phyloP scores from a whole-genome alignment of 495 filamentous ascomycete genomes.

The Thozetella sp. region DNA sequence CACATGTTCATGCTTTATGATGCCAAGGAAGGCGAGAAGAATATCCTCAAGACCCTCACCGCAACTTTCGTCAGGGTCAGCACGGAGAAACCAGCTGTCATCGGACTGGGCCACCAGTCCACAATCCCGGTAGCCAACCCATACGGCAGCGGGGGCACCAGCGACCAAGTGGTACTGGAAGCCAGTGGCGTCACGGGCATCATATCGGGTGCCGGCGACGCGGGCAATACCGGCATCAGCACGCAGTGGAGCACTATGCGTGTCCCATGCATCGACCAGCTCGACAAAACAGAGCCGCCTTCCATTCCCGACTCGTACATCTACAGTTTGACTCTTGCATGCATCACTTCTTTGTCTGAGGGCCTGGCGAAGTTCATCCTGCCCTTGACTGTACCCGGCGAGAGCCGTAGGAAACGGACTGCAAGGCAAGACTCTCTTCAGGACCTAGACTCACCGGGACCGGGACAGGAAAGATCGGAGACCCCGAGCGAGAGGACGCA shows the following conservation, averaged over 20 bases:
- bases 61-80: conserved; percentile 84
- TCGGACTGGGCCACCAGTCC: conserved; percentile 85
- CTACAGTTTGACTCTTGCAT: conserved; percentile 85
- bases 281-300: conserved; percentile 90
- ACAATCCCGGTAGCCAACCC: conserved; percentile 63
- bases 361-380: conserved; percentile 91
- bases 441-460: conserved; percentile 34
- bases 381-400: conserved; percentile 77
- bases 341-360: conserved; percentile 86
- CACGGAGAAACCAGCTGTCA: conserved; percentile 84
- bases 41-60: conserved; percentile 79
- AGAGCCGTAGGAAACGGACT: conserved; percentile 52
- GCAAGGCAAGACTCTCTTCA: conserved; percentile 40
- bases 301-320: conserved; percentile 87
- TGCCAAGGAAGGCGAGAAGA: conserved; percentile 67
- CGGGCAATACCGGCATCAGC: conserved; percentile 76
- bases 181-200: conserved; percentile 86
- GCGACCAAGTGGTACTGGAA: conserved; percentile 85
- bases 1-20: conserved; percentile 84
- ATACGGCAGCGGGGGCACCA: conserved; percentile 38
- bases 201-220: conserved; percentile 74
- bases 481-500: conserved; percentile 31
- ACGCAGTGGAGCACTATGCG: conserved; percentile 86
- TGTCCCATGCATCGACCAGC: conserved; percentile 87
- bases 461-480: conserved; percentile 29